phyloP scores from a whole-genome alignment of 169 alveolate species.

The Cryptosporidium xiaoi region DNA sequence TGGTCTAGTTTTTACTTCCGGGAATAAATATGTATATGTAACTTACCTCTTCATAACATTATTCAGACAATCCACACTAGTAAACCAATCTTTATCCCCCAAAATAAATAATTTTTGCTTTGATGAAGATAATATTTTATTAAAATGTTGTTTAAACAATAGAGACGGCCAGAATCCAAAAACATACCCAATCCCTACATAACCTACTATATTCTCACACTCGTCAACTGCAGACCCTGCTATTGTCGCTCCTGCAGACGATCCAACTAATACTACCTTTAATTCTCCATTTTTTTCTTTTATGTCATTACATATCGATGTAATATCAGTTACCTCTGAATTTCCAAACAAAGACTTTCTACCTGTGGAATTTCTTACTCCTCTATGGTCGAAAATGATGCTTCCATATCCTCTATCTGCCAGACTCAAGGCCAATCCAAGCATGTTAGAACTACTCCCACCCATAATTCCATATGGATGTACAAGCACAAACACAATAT shows the following conservation, averaged over 20 bases:
- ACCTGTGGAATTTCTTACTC: constrained; percentile 78
- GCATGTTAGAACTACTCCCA: constrained; percentile 63
- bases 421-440: constrained; percentile 76
- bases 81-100: constrained; percentile 78
- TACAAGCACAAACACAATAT: constrained; percentile 50
- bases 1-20: neutral
- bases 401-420: constrained; percentile 76
- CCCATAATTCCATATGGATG: constrained; percentile 74
- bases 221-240: constrained; percentile 81
- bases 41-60: constrained; percentile 74
- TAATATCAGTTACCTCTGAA: constrained; percentile 77
- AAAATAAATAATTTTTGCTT: constrained; percentile 79
- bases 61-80: constrained; percentile 73
- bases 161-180: constrained; percentile 79
- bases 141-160: constrained; percentile 77
- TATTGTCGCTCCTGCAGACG: constrained; percentile 83
- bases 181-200: constrained; percentile 79
- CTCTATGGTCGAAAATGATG: constrained; percentile 78
- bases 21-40: neutral
- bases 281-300: constrained; percentile 15
- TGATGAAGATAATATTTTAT: constrained; percentile 52
- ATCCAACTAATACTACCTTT: constrained; percentile 77
- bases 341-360: constrained; percentile 76
- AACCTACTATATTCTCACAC: constrained; percentile 75
- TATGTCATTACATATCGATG: constrained; percentile 75